These are phyloP conservation scores for Corymbia calophylla DNA, from an alignment of 441 rosid species.

Conservation along the genomic window DNA sequence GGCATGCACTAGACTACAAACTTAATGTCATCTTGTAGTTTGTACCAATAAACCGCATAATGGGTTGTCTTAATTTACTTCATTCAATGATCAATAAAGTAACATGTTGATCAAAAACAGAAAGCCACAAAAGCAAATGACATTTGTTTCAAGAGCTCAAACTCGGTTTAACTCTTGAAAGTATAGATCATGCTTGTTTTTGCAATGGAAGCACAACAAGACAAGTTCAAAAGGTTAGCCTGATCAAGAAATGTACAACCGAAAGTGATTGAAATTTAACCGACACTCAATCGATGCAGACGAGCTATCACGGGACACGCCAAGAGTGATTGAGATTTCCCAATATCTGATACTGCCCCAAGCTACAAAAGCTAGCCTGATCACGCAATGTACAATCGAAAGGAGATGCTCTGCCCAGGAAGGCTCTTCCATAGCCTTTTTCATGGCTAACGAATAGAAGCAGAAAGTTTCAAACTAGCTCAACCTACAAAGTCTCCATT, in stretches of 20 bases:
- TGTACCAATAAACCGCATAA: too few relatives aligned
- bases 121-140: too few relatives aligned
- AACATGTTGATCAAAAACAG: too few relatives aligned
- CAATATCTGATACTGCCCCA: background rate
- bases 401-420: background rate
- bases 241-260: background rate
- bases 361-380: background rate
- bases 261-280: background rate
- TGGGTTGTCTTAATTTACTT: too few relatives aligned
- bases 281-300: background rate
- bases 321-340: background rate
- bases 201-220: background rate
- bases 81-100: too few relatives aligned
- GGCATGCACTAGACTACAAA: too few relatives aligned
- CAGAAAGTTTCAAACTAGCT: background rate
- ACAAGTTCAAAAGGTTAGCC: background rate
- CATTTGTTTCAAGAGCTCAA: too few relatives aligned
- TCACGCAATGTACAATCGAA: background rate
- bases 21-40: too few relatives aligned
- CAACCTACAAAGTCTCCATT: background rate
- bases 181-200: background rate
- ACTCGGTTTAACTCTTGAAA: background rate
- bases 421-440: background rate
- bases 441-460: background rate
- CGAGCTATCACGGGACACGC: background rate